These are phyloP conservation scores for Warburgia ugandensis DNA, from an alignment of 164 flowering plant species.

Conservation along the genomic window DNA sequence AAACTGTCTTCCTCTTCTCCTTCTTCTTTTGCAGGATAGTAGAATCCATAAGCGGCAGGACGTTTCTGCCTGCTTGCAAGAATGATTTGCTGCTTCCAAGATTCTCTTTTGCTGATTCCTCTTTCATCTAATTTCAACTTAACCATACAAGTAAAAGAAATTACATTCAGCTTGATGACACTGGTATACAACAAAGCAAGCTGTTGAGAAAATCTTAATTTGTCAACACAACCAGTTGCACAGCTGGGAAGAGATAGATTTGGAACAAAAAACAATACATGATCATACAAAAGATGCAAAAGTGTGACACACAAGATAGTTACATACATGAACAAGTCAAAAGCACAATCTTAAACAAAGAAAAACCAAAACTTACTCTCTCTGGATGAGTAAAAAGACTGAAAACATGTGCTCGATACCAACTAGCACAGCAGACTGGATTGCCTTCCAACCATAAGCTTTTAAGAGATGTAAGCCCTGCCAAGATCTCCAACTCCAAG, in stretches of 20 bases:
- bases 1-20: constrained; percentile 36
- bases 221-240: too few relatives aligned
- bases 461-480: constrained; percentile 49
- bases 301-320: too few relatives aligned
- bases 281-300: too few relatives aligned
- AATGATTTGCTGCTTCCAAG: constrained; percentile 77
- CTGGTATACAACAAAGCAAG: too few relatives aligned
- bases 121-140: constrained; percentile 79
- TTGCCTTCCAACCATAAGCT: constrained; percentile 93
- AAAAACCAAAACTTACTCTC: constrained; percentile 57
- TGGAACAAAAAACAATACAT: too few relatives aligned
- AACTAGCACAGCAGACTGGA: constrained; percentile 79
- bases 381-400: constrained; percentile 59
- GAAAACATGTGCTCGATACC: constrained; percentile 86
- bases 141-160: constrained; percentile 9
- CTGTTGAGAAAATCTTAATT: too few relatives aligned
- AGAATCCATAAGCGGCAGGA: constrained; percentile 88
- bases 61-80: constrained; percentile 66
- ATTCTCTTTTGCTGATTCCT: constrained; percentile 58
- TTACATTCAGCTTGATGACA: too few relatives aligned
- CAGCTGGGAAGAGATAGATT: too few relatives aligned
- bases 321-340: too few relatives aligned
- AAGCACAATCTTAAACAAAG: too few relatives aligned
- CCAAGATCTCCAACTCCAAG: constrained; percentile 69
- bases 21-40: constrained; percentile 60